Conservation (phyloP, 202 grass and related monocot genomes). For the Sporobolus alterniflorus region DNA sequence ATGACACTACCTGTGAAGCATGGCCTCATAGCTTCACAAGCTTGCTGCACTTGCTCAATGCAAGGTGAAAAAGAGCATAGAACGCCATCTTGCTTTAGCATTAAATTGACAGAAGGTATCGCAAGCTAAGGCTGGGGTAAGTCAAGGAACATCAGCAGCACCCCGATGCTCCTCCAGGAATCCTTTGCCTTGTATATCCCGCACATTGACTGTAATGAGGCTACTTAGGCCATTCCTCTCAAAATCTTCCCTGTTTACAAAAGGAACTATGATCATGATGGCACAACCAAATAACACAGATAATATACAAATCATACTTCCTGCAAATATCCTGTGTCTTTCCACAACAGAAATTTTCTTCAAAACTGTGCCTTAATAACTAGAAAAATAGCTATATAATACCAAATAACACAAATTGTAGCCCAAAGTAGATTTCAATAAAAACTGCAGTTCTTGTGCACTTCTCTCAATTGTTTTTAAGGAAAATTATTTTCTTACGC, state of each 20-base stretch:
- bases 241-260: constrained; percentile 75
- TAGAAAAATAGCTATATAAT: neutral
- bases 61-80: constrained; percentile 96
- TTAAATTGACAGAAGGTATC: constrained; percentile 62
- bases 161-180: constrained; percentile 71
- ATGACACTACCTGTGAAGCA: constrained; percentile 73
- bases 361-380: neutral
- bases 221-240: constrained; percentile 71
- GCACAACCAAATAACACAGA: neutral
- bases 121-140: constrained; percentile 95
- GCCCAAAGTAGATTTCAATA: neutral
- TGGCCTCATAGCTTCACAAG: constrained; percentile 61
- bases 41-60: constrained; percentile 91
- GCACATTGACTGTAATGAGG: constrained; percentile 70
- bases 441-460: neutral
- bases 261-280: constrained; percentile 9
- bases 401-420: neutral
- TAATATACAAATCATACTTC: neutral
- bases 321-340: neutral
- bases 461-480: neutral
- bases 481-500: neutral
- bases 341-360: neutral
- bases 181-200: constrained; percentile 85
- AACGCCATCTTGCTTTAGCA: constrained; percentile 74
- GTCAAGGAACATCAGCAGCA: constrained; percentile 76